Percentiles rank a stretch among this genome's conserved stretches.
These are phyloP conservation scores for Penicillium flavigenum DNA, from an alignment of 495 filamentous ascomycete species.

Conservation along the genomic window DNA sequence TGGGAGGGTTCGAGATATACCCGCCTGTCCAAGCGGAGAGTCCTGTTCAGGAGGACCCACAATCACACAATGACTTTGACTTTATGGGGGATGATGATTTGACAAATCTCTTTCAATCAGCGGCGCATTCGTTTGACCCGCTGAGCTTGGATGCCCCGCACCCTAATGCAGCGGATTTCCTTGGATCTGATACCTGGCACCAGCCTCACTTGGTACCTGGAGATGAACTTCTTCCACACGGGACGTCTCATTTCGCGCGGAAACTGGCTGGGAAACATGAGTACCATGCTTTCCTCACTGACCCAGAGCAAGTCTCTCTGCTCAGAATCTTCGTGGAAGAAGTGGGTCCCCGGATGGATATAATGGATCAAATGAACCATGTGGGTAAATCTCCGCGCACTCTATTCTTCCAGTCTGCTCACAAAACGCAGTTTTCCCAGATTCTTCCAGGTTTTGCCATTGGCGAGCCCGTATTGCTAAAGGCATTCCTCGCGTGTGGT, in stretches of 20 bases:
- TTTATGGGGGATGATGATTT: conserved; percentile 29
- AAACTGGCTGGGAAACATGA: conserved; percentile 30
- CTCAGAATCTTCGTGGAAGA: conserved; percentile 93
- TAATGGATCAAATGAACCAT: conserved; percentile 81
- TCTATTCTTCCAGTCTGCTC: conserved; percentile 10
- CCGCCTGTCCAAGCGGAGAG: conserved; percentile 48
- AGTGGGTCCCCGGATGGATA: conserved; percentile 93
- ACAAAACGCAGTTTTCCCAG: conserved; percentile 63
- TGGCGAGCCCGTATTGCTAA: conserved; percentile 83
- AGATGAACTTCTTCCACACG: conserved; percentile 31
- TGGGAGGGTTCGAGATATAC: conserved; percentile 77
- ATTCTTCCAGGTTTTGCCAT: conserved; percentile 79
- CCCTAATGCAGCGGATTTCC: conserved; percentile 17
- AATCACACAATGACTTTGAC: conserved; percentile 39
- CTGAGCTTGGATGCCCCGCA: conserved; percentile 22
- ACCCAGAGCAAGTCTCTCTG: conserved; percentile 73
- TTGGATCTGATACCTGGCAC: conserved; percentile 25
- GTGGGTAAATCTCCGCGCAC: conserved; percentile 38
- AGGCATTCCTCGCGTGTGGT: conserved; percentile 87
- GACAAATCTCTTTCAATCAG: conserved; percentile 29
- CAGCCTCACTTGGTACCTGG: conserved; percentile 27
- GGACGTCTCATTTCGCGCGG: conserved; percentile 28
- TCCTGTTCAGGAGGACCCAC: conserved; percentile 33
- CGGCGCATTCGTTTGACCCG: conserved; percentile 29
- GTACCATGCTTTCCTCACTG: conserved; percentile 58